Percentiles rank a stretch among this genome's conserved stretches.
phyloP scores from a whole-genome alignment of 139 green algal genomes.

The Tetradesmus obliquus region DNA sequence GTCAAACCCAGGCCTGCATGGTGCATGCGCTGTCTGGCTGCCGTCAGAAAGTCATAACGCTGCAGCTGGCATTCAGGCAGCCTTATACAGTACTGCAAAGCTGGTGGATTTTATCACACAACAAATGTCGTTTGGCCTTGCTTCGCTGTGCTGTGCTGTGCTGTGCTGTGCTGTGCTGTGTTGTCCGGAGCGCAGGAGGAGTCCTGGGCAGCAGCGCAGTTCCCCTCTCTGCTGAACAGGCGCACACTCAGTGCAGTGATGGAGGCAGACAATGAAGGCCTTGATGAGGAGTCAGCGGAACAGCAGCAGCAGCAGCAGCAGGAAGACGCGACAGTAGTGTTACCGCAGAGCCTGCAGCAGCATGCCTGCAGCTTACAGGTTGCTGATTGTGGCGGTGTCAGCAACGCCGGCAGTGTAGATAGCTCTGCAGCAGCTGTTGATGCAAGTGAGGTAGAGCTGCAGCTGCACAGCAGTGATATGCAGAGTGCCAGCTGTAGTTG shows the following conservation, averaged over 20 bases:
- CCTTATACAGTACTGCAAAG: no score
- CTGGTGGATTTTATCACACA: no score
- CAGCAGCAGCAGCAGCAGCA: slow-evolving; percentile 15
- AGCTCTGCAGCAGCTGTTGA: not conserved
- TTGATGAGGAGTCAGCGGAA: not conserved
- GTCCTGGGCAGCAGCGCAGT: not conserved
- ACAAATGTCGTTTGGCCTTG: no score
- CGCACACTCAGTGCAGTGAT: slow-evolving; percentile 25
- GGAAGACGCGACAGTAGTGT: not conserved
- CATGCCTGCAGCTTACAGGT: not conserved
- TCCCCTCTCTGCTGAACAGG: slow-evolving; percentile 1
- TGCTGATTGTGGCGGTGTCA: not conserved
- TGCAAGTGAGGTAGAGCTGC: not conserved
- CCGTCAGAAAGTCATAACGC: no score
- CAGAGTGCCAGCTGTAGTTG: not conserved
- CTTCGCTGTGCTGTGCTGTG: no score
- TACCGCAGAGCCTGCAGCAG: not conserved
- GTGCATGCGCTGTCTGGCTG: no score
- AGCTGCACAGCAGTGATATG: not conserved
- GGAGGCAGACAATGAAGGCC: slow-evolving; percentile 18
- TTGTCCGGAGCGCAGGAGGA: not conserved
- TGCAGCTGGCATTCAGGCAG: no score
- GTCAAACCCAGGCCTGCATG: no score
- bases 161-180: not conserved
- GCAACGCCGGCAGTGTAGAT: not conserved